Percentiles rank a stretch among this genome's conserved stretches.
Evolutionary conservation across 2,329 filamentous ascomycete genomes (phyloP).

Genomic region (Orbilia blumenaviensis): DNA sequence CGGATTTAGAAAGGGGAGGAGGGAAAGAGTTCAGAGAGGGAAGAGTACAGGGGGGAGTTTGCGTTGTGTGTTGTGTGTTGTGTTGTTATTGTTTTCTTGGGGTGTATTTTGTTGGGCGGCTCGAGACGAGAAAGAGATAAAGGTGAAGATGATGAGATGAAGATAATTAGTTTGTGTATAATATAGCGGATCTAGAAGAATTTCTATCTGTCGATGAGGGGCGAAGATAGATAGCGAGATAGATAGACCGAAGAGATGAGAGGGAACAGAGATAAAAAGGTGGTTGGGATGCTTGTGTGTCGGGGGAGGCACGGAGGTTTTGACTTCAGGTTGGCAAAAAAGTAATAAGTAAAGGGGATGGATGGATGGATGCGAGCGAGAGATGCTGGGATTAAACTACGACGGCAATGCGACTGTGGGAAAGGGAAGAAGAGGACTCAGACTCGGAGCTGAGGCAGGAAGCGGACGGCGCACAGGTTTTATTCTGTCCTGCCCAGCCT

Average conservation of each 20-base stretch:
- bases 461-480: constrained; percentile 41
- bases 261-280: constrained; percentile 33
- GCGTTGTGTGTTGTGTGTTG: constrained; percentile 21
- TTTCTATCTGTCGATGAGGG: constrained; percentile 45
- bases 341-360: constrained; percentile 5
- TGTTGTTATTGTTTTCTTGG: constrained; percentile 19
- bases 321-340: not conserved
- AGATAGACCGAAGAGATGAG: constrained; percentile 56
- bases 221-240: constrained; percentile 55
- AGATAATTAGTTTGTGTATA: not conserved
- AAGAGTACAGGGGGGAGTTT: constrained; percentile 9
- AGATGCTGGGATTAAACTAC: constrained; percentile 1
- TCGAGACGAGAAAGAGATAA: constrained; percentile 55
- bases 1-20: constrained; percentile 48
- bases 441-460: constrained; percentile 26
- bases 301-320: constrained; percentile 47
- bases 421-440: constrained; percentile 16
- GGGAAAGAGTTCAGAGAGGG: no score
- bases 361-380: not conserved
- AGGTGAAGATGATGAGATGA: constrained; percentile 25
- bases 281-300: constrained; percentile 20
- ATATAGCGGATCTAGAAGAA: not conserved
- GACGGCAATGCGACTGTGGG: constrained; percentile 3
- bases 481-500: constrained; percentile 41
- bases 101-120: constrained; percentile 37